These are phyloP conservation scores for Xylaria hypoxylon DNA, from an alignment of 2,329 filamentous ascomycete genomes.

Conservation along the genomic window DNA sequence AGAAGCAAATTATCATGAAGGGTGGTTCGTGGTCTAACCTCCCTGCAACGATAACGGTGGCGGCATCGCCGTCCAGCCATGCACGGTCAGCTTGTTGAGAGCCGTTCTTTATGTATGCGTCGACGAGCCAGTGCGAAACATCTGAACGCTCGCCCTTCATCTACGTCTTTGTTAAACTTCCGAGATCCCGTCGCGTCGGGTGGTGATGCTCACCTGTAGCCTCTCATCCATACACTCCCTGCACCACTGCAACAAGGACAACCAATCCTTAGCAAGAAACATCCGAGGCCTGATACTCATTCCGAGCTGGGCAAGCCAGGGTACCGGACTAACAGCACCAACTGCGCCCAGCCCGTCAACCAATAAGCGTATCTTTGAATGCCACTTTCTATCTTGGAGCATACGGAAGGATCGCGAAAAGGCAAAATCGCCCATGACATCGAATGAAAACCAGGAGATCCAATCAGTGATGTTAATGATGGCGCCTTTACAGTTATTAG, in stretches of 20 bases:
- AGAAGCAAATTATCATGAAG: not conserved
- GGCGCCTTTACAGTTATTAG: not conserved
- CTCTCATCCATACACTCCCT: slow-evolving; percentile 25
- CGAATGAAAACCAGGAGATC: slow-evolving; percentile 42
- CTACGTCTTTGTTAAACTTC: not conserved
- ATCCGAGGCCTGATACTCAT: not conserved
- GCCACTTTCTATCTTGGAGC: slow-evolving; percentile 38
- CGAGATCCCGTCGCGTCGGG: too few species aligned
- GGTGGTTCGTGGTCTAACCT: slow-evolving; percentile 13
- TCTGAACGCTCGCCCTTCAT: slow-evolving; percentile 8
- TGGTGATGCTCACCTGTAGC: not conserved
- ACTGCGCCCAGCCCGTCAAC: slow-evolving; percentile 21
- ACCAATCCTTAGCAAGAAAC: slow-evolving; percentile 12
- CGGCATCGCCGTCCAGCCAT: slow-evolving; percentile 28
- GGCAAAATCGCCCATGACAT: slow-evolving; percentile 45
- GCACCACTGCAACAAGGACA: slow-evolving; percentile 12
- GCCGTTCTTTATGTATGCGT: slow-evolving; percentile 2
- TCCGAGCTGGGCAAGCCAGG: slow-evolving; percentile 11
- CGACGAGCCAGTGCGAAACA: slow-evolving; percentile 29
- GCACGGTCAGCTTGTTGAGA: not conserved
- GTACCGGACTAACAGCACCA: not conserved
- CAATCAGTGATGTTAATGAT: slow-evolving; percentile 39
- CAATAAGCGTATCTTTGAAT: slow-evolving; percentile 29
- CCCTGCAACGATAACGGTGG: slow-evolving; percentile 25
- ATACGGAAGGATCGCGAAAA: slow-evolving; percentile 42